phyloP scores from a whole-genome alignment of 1,284 basidiomycete species.

The Leccinum fallax region DNA sequence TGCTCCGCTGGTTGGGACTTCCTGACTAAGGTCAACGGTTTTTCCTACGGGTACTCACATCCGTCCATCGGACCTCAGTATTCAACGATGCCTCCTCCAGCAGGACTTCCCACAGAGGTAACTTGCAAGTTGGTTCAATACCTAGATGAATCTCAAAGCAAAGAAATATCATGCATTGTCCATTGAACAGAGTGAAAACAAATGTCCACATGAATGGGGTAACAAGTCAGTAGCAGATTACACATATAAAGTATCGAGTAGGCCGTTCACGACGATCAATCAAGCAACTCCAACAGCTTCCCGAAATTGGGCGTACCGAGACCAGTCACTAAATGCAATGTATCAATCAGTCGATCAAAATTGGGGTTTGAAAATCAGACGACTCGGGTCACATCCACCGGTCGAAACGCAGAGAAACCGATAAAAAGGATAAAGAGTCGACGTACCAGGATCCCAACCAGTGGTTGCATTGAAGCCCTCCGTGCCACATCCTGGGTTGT shows the following conservation, averaged over 20 bases:
- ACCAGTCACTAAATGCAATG: conserved; percentile 42
- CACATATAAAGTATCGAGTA: background rate
- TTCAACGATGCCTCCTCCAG: no score
- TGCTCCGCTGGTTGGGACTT: no score
- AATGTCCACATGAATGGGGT: background rate
- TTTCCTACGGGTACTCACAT: no score
- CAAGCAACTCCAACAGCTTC: conserved; percentile 27
- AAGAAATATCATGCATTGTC: background rate
- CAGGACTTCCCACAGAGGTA: no score
- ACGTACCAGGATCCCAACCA: conserved; percentile 50
- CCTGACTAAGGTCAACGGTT: no score
- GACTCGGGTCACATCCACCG: background rate
- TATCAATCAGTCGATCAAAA: background rate
- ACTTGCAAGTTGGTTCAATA: no score
- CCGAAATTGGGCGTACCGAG: conserved; percentile 48
- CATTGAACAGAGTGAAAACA: background rate
- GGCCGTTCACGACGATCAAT: conserved; percentile 6
- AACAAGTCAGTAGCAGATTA: background rate
- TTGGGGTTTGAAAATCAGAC: background rate
- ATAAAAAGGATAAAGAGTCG: background rate
- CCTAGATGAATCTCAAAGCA: background rate
- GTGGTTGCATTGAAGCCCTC: conserved; percentile 47
- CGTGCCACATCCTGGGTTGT: conserved; percentile 61
- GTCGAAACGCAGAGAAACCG: background rate
- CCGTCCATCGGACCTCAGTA: no score